Evolutionary conservation across 768 basidiomycete genomes (phyloP).

Genomic region (Suillus cothurnatus): DNA sequence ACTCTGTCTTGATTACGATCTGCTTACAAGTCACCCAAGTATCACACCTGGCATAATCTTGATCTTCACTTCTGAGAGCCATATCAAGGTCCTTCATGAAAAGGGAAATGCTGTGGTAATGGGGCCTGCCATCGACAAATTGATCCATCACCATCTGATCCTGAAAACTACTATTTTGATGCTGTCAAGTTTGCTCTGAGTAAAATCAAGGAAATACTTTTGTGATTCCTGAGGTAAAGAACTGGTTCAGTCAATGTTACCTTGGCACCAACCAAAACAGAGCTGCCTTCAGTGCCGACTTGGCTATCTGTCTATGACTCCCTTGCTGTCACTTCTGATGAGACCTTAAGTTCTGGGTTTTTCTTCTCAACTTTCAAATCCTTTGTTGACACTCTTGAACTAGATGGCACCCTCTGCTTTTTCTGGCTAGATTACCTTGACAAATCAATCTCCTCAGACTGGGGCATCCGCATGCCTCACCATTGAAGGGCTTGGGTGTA

Average conservation of each 20-base stretch:
- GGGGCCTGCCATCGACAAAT: too few species aligned
- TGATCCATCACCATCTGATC: too few species aligned
- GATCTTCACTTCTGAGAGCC: too few species aligned
- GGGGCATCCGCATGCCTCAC: constrained; percentile 89
- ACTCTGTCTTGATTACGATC: too few species aligned
- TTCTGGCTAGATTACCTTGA: constrained; percentile 98
- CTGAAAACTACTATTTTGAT: too few species aligned
- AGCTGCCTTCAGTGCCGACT: constrained; percentile 49
- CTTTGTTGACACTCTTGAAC: constrained; percentile 66
- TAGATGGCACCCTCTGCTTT: constrained; percentile 84
- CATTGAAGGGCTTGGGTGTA: constrained; percentile 84
- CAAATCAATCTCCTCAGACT: constrained; percentile 55
- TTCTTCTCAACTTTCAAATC: constrained; percentile 39
- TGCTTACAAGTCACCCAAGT: too few species aligned
- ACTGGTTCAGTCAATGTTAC: neutral
- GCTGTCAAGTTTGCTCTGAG: too few species aligned
- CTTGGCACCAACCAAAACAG: constrained; percentile 40
- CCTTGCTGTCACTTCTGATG: constrained; percentile 60
- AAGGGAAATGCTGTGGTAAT: too few species aligned
- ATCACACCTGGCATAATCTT: too few species aligned
- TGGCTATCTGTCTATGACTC: constrained; percentile 82
- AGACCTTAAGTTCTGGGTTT: constrained; percentile 51
- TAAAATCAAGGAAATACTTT: too few species aligned
- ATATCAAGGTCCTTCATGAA: too few species aligned
- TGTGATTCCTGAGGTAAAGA: too few species aligned